phyloP scores from a whole-genome alignment of 2,329 filamentous ascomycete genomes.

The Epichloe amarillans region DNA sequence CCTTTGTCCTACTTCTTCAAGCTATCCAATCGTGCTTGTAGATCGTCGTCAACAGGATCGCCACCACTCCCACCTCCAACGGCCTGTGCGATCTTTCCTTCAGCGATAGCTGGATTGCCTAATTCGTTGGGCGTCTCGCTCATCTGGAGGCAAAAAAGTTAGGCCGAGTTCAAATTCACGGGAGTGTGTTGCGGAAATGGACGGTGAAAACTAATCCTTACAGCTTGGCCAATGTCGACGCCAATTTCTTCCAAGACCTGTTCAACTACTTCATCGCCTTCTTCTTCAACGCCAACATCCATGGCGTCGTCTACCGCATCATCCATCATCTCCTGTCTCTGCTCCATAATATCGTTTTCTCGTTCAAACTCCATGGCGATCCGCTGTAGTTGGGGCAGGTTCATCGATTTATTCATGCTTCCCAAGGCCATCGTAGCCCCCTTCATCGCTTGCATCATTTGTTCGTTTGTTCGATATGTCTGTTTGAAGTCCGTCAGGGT shows the following conservation, averaged over 20 bases:
- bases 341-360: conserved; percentile 99
- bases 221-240: conserved; percentile 77
- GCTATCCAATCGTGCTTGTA: conserved; percentile 87
- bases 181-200: background rate
- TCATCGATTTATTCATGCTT: conserved; percentile 97
- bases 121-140: conserved; percentile 82
- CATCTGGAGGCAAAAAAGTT: conserved; percentile 42
- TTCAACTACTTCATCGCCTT: conserved; percentile 92
- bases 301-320: conserved; percentile 96
- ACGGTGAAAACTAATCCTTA: conserved; percentile 33
- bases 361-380: conserved; percentile 99
- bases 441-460: conserved; percentile 99
- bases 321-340: conserved; percentile 99
- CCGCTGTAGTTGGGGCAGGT: conserved; percentile 82
- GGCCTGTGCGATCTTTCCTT: conserved; percentile 74
- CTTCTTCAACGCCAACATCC: conserved; percentile 78
- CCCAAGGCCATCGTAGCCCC: conserved; percentile 84
- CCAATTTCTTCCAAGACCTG: conserved; percentile 96
- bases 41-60: conserved; percentile 71
- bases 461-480: conserved; percentile 96
- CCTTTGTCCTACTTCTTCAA: conserved; percentile 40
- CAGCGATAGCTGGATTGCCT: conserved; percentile 57
- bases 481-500: conserved; percentile 22
- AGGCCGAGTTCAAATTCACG: background rate
- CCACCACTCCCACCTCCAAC: conserved; percentile 46